These are phyloP conservation scores for Pyrus hybrid DNA, from an alignment of 331 rosid species.

Conservation along the genomic window DNA sequence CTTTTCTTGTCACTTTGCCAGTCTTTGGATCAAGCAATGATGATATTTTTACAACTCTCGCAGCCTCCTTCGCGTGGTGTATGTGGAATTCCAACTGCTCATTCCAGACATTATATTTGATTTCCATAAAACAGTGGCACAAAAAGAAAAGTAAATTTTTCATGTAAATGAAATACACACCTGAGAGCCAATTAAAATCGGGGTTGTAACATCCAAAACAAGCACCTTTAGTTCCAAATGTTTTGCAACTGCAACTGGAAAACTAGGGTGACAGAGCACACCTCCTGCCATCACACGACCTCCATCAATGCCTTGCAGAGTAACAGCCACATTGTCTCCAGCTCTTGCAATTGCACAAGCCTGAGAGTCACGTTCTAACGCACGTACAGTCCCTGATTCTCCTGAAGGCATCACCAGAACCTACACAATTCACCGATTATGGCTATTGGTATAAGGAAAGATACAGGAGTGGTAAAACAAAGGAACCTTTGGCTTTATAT, in stretches of 20 bases:
- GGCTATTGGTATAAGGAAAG: background rate
- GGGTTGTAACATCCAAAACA: slow-evolving; percentile 71
- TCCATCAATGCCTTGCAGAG: slow-evolving; percentile 67
- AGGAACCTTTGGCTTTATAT: background rate
- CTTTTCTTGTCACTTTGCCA: slow-evolving; percentile 68
- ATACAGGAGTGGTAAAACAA: background rate
- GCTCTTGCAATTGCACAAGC: slow-evolving; percentile 75
- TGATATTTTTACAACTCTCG: slow-evolving; percentile 57
- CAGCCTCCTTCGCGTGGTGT: slow-evolving; percentile 84
- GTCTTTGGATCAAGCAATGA: slow-evolving; percentile 80
- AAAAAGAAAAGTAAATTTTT: background rate
- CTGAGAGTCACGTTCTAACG: slow-evolving; percentile 75
- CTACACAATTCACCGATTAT: slow-evolving; percentile 27
- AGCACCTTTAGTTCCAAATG: slow-evolving; percentile 83
- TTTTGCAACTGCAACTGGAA: slow-evolving; percentile 63
- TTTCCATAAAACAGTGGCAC: background rate
- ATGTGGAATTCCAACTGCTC: slow-evolving; percentile 83
- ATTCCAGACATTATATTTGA: background rate
- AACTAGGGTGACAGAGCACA: slow-evolving; percentile 89
- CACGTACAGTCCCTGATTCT: slow-evolving; percentile 62
- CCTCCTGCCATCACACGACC: slow-evolving; percentile 72
- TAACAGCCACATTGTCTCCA: slow-evolving; percentile 79
- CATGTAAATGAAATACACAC: slow-evolving; percentile 24
- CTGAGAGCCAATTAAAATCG: slow-evolving; percentile 81
- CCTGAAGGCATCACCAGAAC: slow-evolving; percentile 89